Percentiles rank a stretch among this genome's conserved stretches.
phyloP scores from a whole-genome alignment of 768 basidiomycete genomes.

The Leccinum pellstonianum region DNA sequence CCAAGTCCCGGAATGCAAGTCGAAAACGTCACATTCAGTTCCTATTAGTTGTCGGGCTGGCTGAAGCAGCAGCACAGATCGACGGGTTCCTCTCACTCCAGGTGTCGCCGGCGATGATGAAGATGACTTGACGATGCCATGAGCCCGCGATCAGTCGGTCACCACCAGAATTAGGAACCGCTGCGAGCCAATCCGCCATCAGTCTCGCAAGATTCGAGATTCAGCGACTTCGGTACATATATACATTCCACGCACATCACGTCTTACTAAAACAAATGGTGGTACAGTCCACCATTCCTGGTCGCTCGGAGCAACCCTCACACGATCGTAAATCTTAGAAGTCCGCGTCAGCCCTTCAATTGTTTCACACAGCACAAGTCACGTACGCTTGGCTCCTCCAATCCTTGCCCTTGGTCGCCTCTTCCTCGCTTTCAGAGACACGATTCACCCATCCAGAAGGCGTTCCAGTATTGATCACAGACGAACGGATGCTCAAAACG shows the following conservation, averaged over 20 bases:
- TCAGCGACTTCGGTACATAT: no score
- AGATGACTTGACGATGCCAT: no score
- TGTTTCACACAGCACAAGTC: neutral
- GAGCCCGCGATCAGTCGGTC: no score
- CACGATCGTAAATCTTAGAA: slow-evolving; percentile 16
- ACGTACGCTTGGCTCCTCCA: slow-evolving; percentile 57
- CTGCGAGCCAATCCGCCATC: no score
- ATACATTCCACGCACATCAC: neutral
- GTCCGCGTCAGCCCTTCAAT: slow-evolving; percentile 1
- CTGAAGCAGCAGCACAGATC: no score
- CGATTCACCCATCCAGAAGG: slow-evolving; percentile 74
- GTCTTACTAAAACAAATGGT: neutral
- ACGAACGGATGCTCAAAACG: slow-evolving; percentile 67
- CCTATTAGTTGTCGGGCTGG: no score
- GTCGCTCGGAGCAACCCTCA: neutral
- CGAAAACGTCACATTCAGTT: no score
- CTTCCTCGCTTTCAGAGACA: slow-evolving; percentile 41
- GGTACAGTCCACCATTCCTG: neutral
- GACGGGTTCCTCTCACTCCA: no score
- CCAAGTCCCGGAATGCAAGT: no score
- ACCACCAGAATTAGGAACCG: no score
- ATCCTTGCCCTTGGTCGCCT: slow-evolving; percentile 41
- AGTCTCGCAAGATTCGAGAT: neutral
- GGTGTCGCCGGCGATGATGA: no score
- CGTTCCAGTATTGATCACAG: slow-evolving; percentile 63